Evolutionary conservation across 768 basidiomycete species (phyloP).

Genomic region (Rhizopogon roseolus): DNA sequence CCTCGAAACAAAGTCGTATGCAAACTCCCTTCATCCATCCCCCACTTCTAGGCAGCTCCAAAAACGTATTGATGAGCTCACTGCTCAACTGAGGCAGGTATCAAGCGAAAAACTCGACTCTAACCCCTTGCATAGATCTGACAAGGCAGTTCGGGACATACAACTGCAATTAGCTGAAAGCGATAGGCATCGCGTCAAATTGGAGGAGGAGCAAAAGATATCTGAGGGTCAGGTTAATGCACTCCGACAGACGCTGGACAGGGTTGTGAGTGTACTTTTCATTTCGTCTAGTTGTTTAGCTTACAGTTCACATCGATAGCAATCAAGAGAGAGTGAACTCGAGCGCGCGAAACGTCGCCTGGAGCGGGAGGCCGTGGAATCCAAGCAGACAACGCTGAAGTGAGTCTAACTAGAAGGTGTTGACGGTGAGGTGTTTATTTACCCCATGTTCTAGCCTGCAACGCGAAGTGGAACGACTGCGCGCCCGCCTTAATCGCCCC

Average conservation of each 20-base stretch:
- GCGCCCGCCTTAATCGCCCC: conserved; percentile 60
- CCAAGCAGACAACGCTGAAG: conserved; percentile 66
- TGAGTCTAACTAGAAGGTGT: conserved; percentile 26
- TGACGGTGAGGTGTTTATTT: background rate
- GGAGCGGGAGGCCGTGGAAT: conserved; percentile 72
- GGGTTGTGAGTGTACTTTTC: conserved; percentile 42
- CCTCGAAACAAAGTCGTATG: conserved; percentile 73
- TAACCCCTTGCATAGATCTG: conserved; percentile 33
- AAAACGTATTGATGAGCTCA: conserved; percentile 68
- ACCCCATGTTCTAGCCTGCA: conserved; percentile 39
- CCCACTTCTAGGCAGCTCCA: conserved; percentile 57
- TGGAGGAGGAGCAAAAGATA: conserved; percentile 62
- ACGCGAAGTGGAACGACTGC: conserved; percentile 63
- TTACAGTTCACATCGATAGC: conserved; percentile 35
- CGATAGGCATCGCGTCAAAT: conserved; percentile 53
- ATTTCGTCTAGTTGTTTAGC: background rate
- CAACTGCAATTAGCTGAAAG: conserved; percentile 53
- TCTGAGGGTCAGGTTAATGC: conserved; percentile 54
- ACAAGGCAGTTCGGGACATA: conserved; percentile 47
- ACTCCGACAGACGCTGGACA: conserved; percentile 57
- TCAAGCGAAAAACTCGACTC: conserved; percentile 36
- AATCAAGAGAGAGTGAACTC: conserved; percentile 64
- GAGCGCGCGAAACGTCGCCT: conserved; percentile 70
- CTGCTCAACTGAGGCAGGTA: conserved; percentile 36
- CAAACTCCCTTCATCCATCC: conserved; percentile 55